A percentile compares a stretch with the other conserved stretches of the same genome.
Evolutionary conservation across 176 grass and related monocot species (phyloP).

Genomic region (bread wheat (Triticum aestivum)): DNA sequence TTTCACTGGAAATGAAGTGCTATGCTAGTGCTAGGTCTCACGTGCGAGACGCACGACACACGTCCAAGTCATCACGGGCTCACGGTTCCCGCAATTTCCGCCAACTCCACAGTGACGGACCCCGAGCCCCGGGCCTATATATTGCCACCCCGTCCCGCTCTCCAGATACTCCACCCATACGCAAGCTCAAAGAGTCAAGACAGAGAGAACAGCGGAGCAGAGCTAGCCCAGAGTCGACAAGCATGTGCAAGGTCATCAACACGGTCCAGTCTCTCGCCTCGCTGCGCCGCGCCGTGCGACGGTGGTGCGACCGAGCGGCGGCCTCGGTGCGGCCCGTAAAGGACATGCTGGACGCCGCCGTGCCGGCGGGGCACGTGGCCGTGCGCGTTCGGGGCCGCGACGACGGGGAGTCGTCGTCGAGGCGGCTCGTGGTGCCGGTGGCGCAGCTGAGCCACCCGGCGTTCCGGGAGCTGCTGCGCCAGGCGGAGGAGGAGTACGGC

Average conservation of each 20-base stretch:
- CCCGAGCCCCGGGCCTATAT: slow-evolving; percentile 19
- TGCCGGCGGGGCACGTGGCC: slow-evolving; percentile 49
- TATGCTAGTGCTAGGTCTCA: not conserved
- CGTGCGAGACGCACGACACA: not conserved
- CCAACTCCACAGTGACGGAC: not conserved
- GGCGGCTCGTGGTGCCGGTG: not conserved
- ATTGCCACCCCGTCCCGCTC: not conserved
- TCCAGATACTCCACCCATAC: not conserved
- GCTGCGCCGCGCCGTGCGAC: slow-evolving; percentile 30
- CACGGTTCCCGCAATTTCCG: not conserved
- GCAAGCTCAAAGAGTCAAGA: not conserved
- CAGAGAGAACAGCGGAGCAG: not conserved
- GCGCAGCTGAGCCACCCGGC: slow-evolving; percentile 23
- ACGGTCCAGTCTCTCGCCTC: slow-evolving; percentile 31
- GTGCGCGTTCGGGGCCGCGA: slow-evolving; percentile 10
- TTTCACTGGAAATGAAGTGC: not conserved
- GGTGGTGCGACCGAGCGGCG: slow-evolving; percentile 1
- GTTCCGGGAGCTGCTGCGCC: slow-evolving; percentile 35
- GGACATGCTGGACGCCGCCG: not conserved
- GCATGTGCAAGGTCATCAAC: slow-evolving; percentile 40
- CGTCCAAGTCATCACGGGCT: not conserved
- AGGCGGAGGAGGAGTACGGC: slow-evolving; percentile 53
- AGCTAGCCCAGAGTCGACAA: not conserved
- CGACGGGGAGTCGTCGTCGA: not conserved
- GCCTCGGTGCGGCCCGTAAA: not conserved